These are phyloP conservation scores for Rhodotorula sphaerocarpa DNA, from an alignment of 768 basidiomycete genomes.

Conservation along the genomic window DNA sequence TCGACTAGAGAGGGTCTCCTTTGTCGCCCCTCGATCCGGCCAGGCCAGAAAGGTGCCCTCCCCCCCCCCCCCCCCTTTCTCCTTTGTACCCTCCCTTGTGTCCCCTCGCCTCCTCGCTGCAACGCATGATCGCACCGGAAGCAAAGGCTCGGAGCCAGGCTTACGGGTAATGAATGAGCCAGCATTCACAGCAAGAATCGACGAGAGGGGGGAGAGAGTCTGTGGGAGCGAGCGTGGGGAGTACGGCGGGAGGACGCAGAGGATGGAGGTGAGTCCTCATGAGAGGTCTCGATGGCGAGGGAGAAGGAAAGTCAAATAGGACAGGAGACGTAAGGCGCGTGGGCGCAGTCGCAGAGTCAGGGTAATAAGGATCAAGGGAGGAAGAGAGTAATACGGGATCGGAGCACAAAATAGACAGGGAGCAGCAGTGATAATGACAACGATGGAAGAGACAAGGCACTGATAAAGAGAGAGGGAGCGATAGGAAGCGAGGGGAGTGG, in stretches of 20 bases:
- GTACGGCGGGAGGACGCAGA: too few species aligned
- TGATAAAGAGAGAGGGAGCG: neutral
- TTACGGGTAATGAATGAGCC: neutral
- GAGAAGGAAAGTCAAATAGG: neutral
- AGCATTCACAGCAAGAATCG: neutral
- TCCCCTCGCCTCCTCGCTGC: too few species aligned
- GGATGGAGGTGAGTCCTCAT: too few species aligned
- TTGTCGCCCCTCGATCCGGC: too few species aligned
- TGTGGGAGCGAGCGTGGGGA: too few species aligned
- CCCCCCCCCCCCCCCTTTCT: neutral
- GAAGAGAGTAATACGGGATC: neutral
- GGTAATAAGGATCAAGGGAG: neutral
- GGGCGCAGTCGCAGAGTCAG: neutral
- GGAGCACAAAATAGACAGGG: neutral
- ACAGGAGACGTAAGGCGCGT: neutral
- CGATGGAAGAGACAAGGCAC: neutral
- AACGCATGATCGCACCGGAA: neutral
- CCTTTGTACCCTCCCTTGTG: neutral
- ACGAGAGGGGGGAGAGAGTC: neutral
- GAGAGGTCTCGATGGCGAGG: neutral
- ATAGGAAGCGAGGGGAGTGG: neutral
- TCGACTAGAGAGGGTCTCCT: constrained; percentile 68
- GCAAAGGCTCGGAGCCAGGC: too few species aligned
- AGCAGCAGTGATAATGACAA: neutral
- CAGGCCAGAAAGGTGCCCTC: too few species aligned